Evolutionary conservation across 331 rosid species (phyloP).

Genomic region (Malus hybrid): DNA sequence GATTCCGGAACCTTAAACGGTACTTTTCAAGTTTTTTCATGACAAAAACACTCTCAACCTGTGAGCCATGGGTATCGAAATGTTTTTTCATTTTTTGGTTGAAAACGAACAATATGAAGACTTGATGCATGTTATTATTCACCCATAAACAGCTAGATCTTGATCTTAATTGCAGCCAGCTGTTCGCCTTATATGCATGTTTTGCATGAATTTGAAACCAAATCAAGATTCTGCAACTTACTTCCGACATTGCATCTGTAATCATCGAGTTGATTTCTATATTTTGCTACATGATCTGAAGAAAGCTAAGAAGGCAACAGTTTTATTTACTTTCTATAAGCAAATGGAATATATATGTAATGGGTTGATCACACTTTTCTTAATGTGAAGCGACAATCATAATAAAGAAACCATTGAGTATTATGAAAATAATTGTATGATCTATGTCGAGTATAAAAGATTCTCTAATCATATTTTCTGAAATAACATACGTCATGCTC

Average conservation of each 20-base stretch:
- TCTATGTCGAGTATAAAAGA: not conserved
- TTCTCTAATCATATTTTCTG: not conserved
- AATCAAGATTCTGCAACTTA: not conserved
- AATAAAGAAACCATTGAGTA: not conserved
- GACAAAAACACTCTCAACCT: no score
- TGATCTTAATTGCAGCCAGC: not conserved
- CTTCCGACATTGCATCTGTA: not conserved
- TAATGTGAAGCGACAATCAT: not conserved
- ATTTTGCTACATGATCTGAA: not conserved
- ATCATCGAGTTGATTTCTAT: not conserved
- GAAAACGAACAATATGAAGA: not conserved
- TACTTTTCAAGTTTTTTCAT: no score
- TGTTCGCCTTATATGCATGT: not conserved
- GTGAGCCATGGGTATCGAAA: no score
- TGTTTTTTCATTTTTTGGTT: no score
- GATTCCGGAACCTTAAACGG: no score
- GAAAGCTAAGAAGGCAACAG: not conserved
- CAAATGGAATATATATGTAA: no score
- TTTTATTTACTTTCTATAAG: no score
- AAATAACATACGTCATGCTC: not conserved
- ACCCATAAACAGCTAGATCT: not conserved
- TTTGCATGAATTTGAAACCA: not conserved
- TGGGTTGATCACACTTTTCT: not conserved
- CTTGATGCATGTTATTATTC: not conserved
- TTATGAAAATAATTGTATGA: no score